Evolutionary conservation across 106 monocot genomes (phyloP).

Genomic region (Hemerocallis citrina): DNA sequence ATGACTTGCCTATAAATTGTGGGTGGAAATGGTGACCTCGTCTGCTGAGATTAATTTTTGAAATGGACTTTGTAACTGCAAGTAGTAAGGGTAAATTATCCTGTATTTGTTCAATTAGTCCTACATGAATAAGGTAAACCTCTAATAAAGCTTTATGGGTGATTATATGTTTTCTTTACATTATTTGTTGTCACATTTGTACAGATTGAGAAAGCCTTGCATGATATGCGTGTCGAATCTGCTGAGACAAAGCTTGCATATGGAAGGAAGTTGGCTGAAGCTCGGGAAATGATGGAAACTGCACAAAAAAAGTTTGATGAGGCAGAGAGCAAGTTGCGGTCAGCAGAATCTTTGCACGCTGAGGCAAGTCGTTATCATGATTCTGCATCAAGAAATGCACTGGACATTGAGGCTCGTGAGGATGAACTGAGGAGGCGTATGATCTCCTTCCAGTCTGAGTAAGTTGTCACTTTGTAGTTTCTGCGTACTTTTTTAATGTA

Average conservation of each 20-base stretch:
- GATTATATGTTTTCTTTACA: background rate
- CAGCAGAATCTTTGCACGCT: constrained; percentile 55
- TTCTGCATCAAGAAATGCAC: constrained; percentile 52
- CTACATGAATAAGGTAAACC: background rate
- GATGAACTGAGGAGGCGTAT: constrained; percentile 69
- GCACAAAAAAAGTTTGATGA: constrained; percentile 70
- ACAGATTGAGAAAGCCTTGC: constrained; percentile 88
- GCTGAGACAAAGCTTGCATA: constrained; percentile 78
- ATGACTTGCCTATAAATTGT: too few relatives aligned
- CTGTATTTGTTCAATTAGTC: background rate
- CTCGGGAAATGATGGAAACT: constrained; percentile 33
- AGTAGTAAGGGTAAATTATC: too few relatives aligned
- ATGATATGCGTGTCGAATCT: constrained; percentile 68
- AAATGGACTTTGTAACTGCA: too few relatives aligned
- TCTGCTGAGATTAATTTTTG: too few relatives aligned
- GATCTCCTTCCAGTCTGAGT: constrained; percentile 56
- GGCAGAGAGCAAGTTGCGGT: constrained; percentile 45
- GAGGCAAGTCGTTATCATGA: constrained; percentile 48
- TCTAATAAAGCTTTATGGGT: background rate
- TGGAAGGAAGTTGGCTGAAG: constrained; percentile 75
- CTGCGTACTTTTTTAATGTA: background rate
- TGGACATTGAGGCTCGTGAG: constrained; percentile 87
- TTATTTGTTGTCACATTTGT: background rate
- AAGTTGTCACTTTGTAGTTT: constrained; percentile 19
- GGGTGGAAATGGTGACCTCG: too few relatives aligned